phyloP scores from a whole-genome alignment of 352 stramenopile genomes.

The Globisporangium paddicum region DNA sequence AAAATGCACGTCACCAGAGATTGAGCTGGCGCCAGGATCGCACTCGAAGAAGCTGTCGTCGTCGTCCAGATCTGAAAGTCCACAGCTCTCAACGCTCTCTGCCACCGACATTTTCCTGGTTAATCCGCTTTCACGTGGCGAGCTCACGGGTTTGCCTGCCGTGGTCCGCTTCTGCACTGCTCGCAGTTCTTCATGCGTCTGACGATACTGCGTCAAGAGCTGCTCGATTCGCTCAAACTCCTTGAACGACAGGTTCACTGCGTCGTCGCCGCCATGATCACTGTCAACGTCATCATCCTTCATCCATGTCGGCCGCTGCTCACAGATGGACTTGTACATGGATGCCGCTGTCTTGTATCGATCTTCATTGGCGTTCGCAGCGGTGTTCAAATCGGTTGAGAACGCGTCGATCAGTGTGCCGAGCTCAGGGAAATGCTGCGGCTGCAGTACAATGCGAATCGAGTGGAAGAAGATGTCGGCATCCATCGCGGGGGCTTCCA shows the following conservation, averaged over 20 bases:
- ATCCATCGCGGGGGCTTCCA: slow-evolving; percentile 68
- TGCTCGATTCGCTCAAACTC: slow-evolving; percentile 87
- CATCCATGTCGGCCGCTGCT: slow-evolving; percentile 56
- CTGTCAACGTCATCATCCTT: slow-evolving; percentile 32
- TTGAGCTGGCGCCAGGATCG: slow-evolving; percentile 52
- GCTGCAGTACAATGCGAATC: slow-evolving; percentile 71
- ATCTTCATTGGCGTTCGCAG: slow-evolving; percentile 16
- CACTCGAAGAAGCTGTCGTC: slow-evolving; percentile 85
- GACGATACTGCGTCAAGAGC: slow-evolving; percentile 71
- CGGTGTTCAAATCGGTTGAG: slow-evolving; percentile 14
- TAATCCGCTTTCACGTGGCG: slow-evolving; percentile 11
- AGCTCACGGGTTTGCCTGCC: background rate
- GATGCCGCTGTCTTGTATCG: slow-evolving; percentile 26
- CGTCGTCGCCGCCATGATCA: slow-evolving; percentile 14
- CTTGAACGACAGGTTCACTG: slow-evolving; percentile 61
- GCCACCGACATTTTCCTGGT: slow-evolving; percentile 53
- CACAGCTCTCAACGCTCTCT: slow-evolving; percentile 77
- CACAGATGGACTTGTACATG: slow-evolving; percentile 79
- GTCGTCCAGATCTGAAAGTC: slow-evolving; percentile 79
- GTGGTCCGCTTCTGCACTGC: slow-evolving; percentile 15
- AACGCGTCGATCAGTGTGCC: slow-evolving; percentile 68
- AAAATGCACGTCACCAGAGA: slow-evolving; percentile 25
- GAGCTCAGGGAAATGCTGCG: slow-evolving; percentile 76
- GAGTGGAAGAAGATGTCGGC: slow-evolving; percentile 83
- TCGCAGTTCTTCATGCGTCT: slow-evolving; percentile 65